Percentiles rank a stretch among this genome's conserved stretches.
Evolutionary conservation across 1,284 basidiomycete species (phyloP).

Genomic region (Gymnopus androsaceus): DNA sequence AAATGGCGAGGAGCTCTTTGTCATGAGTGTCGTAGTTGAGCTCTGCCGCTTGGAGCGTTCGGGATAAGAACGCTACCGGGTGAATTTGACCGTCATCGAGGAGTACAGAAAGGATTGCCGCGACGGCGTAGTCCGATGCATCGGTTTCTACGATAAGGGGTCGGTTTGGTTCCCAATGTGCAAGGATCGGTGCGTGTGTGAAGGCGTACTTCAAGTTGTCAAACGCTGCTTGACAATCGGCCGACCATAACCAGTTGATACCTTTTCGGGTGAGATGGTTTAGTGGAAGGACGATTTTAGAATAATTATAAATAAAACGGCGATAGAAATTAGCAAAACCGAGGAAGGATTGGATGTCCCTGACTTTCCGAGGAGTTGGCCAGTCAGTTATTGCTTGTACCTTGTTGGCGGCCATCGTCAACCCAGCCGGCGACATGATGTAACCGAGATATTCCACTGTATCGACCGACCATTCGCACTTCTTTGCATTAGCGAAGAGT

Average conservation of each 20-base stretch:
- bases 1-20: background rate
- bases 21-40: slow-evolving; percentile 1
- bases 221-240: background rate
- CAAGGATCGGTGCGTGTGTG: background rate
- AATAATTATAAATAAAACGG: slow-evolving; percentile 5
- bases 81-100: slow-evolving; percentile 1
- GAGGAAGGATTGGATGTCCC: slow-evolving; percentile 1
- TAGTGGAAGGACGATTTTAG: slow-evolving; percentile 25
- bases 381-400: background rate
- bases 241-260: slow-evolving; percentile 18
- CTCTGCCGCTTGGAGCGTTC: background rate
- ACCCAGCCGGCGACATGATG: too few relatives aligned
- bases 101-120: slow-evolving; percentile 1
- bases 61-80: background rate
- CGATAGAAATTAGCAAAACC: slow-evolving; percentile 9
- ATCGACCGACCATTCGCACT: slow-evolving; percentile 17
- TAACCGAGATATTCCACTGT: too few relatives aligned
- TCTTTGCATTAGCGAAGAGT: slow-evolving; percentile 2
- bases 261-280: slow-evolving; percentile 30
- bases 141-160: slow-evolving; percentile 33
- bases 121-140: background rate
- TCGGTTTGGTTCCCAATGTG: slow-evolving; percentile 23
- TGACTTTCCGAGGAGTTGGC: slow-evolving; percentile 2
- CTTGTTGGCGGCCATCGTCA: slow-evolving; percentile 9
- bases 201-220: background rate